Evolutionary conservation across 2,329 filamentous ascomycete genomes (phyloP).

Genomic region (Hypoxylon sp.): DNA sequence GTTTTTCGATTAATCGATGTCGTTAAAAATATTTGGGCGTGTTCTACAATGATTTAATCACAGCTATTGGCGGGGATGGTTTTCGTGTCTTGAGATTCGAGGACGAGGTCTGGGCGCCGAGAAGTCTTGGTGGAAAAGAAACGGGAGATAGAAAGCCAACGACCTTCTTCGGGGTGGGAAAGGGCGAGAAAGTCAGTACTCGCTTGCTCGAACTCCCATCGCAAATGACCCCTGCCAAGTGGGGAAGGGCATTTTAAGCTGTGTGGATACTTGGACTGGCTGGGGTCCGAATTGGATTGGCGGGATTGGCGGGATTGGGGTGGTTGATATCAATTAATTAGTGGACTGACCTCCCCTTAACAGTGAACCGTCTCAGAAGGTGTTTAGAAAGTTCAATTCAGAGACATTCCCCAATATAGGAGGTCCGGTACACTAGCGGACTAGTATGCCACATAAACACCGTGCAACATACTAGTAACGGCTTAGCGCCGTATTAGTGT

Average conservation of each 20-base stretch:
- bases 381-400: conserved; percentile 34
- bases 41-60: conserved; percentile 7
- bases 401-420: conserved; percentile 20
- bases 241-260: conserved; percentile 36
- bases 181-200: conserved; percentile 21
- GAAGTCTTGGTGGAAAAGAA: conserved; percentile 53
- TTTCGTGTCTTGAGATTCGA: conserved; percentile 48
- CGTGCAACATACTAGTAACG: conserved; percentile 28
- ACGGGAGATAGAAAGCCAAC: conserved; percentile 45
- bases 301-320: conserved; percentile 30
- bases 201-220: conserved; percentile 30
- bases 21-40: conserved; percentile 5
- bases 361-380: conserved; percentile 40
- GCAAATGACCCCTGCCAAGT: conserved; percentile 33
- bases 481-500: conserved; percentile 15
- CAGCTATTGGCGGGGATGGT: conserved; percentile 29
- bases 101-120: conserved; percentile 59
- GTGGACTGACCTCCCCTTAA: conserved; percentile 28
- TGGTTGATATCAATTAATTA: conserved; percentile 34
- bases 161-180: conserved; percentile 38
- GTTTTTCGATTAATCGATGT: conserved; percentile 2
- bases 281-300: conserved; percentile 6
- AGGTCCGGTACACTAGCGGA: conserved; percentile 8
- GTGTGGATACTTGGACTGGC: conserved; percentile 18
- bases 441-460: conserved; percentile 8